Evolutionary conservation across 2,329 filamentous ascomycete genomes (phyloP).

Genomic region (Botrytis galanthina): DNA sequence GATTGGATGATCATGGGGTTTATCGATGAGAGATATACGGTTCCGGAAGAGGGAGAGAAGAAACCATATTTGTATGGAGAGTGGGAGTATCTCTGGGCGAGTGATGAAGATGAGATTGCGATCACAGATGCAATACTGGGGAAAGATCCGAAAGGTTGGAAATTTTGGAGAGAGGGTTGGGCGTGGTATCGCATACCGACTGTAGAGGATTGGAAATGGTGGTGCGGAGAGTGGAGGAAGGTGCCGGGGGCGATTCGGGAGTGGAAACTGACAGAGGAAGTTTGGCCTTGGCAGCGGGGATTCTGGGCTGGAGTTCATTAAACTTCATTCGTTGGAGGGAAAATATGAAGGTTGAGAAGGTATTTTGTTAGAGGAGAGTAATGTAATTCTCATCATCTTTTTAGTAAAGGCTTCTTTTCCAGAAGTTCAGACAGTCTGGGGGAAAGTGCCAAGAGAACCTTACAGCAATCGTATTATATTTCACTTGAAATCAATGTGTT

Average conservation of each 20-base stretch:
- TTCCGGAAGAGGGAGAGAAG: not conserved
- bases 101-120: not conserved
- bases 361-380: accelerated
- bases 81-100: not conserved
- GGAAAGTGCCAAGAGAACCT: not conserved
- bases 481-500: too few species aligned
- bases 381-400: not conserved
- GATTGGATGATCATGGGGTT: not conserved
- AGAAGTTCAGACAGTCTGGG: not conserved
- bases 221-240: conserved; percentile 3
- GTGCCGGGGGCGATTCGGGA: not conserved
- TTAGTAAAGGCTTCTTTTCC: not conserved
- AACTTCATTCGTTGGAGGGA: too few species aligned
- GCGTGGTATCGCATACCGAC: not conserved
- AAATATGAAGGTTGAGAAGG: not conserved
- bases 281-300: not conserved
- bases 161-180: not conserved
- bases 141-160: accelerated
- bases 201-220: not conserved
- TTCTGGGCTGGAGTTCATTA: not conserved
- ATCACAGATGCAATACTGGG: accelerated
- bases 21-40: not conserved
- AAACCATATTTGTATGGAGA: not conserved
- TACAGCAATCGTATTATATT: not conserved
- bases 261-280: not conserved